Percentiles rank a stretch among this genome's conserved stretches.
phyloP scores from a whole-genome alignment of 306 rosid genomes.

The Prinsepia uniflora region DNA sequence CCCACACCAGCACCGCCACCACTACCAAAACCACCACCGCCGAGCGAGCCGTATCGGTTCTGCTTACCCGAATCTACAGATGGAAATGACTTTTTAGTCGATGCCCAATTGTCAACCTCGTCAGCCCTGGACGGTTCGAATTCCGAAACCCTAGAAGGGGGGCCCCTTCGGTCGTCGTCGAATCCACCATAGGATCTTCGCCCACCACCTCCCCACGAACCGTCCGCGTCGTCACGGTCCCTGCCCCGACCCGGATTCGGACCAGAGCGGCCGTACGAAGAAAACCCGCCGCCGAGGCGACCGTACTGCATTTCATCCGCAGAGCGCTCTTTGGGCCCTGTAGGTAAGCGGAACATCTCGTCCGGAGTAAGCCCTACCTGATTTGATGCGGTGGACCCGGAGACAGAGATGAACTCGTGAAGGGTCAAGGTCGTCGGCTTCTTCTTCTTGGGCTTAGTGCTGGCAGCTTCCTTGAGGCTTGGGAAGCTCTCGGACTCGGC shows the following conservation, averaged over 20 bases:
- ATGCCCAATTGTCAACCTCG: constrained; percentile 88
- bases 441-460: constrained; percentile 72
- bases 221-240: constrained; percentile 64
- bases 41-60: constrained; percentile 55
- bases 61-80: constrained; percentile 64
- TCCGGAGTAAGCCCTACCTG: constrained; percentile 54
- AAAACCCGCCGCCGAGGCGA: constrained; percentile 71
- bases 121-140: constrained; percentile 90
- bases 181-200: constrained; percentile 82
- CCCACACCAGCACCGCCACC: constrained; percentile 39
- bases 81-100: constrained; percentile 56
- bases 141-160: constrained; percentile 82
- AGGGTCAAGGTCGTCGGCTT: constrained; percentile 37
- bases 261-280: constrained; percentile 49
- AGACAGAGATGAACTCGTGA: constrained; percentile 26
- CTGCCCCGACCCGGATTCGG: constrained; percentile 36
- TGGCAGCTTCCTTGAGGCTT: constrained; percentile 69
- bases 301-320: constrained; percentile 68
- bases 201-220: constrained; percentile 76
- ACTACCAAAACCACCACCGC: constrained; percentile 34
- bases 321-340: constrained; percentile 76
- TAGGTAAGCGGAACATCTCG: constrained; percentile 81
- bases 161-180: constrained; percentile 73
- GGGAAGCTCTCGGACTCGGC: constrained; percentile 60
- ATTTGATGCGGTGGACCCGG: constrained; percentile 4